A percentile compares a stretch with the other conserved stretches of the same genome.
phyloP scores from a whole-genome alignment of 805 yeast genomes.

The Saturnispora halmiae region DNA sequence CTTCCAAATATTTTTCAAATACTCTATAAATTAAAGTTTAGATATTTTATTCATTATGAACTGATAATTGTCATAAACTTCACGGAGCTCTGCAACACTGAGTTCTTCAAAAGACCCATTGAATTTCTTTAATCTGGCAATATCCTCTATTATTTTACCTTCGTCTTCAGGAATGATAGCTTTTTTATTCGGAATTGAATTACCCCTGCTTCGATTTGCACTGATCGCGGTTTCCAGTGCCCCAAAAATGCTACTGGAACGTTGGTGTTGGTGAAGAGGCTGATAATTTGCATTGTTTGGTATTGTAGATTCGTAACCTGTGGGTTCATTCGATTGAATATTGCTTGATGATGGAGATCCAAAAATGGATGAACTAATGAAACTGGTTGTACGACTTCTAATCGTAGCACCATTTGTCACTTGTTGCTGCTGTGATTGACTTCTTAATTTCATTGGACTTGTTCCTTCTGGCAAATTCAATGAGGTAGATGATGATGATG shows the following conservation, averaged over 20 bases:
- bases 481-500: constrained; percentile 27
- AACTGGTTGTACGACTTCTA: constrained; percentile 28
- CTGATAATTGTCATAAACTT: constrained; percentile 24
- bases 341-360: constrained; percentile 11
- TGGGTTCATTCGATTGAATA: not conserved
- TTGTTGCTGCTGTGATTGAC: not conserved
- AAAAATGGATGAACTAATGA: constrained; percentile 22
- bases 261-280: too few relatives aligned
- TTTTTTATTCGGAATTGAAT: constrained; percentile 13
- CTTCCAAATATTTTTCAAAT: too few relatives aligned
- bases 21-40: too few relatives aligned
- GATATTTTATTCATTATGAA: constrained; percentile 12
- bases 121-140: constrained; percentile 15
- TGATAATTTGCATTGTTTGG: not conserved
- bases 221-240: constrained; percentile 29
- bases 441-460: constrained; percentile 5
- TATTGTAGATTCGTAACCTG: not conserved
- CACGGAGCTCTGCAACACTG: constrained; percentile 22
- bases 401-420: constrained; percentile 12
- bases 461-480: constrained; percentile 14
- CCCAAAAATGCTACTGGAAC: constrained; percentile 15
- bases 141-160: not conserved
- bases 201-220: constrained; percentile 27
- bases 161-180: constrained; percentile 7
- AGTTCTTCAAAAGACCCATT: constrained; percentile 25